Base-by-base conservation (phyloP, 1,139 yeast species). In the Torulaspora pretoriensis region DNA sequence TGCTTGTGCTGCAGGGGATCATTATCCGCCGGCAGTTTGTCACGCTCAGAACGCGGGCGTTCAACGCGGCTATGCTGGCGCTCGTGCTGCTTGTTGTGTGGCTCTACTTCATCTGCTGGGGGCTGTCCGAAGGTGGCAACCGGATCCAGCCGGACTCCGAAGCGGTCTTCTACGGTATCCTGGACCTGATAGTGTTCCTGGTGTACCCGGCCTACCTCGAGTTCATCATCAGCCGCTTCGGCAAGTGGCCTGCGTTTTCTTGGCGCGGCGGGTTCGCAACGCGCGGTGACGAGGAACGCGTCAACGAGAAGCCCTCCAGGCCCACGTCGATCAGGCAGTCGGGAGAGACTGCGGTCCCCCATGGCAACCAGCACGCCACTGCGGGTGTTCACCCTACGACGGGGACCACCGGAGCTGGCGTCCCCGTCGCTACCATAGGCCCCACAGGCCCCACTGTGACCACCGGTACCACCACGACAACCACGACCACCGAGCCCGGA, bases 41-140 rank as follows among this genome's bases (percentile, higher is more conserved):
- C 29, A 40, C 40, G 14, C 41, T 48, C 31, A 51, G 49, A 22
- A 46, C 52, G 17, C 48, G 53, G 30, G 52, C 47, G 17, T 43
- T 52, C 42, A 47, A 52, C 22, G 36, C 43, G 9, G 17, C 50
- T 3, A 35, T 54, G 30, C 45, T 48, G 33, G 35, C 48, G 22
- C 35, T 50, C 32, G 37, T 45, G 13, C 24, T 37, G 17, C 35
- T 54, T 23, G 46, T 57, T 33, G 52, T 76, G 68, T 59, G 77
- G 50, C 65, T 78, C 49, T 80, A 80, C 59, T 79, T 81, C 33
- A 64, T 81, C 50, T 63, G 69, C 43, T 81, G 85, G 85, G 85
- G 79, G 60, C 68, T 80, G 47, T 67, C 75, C 52, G 85, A 80
- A 56, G 87, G 86, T 69, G 85, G 85, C 63, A 80, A 80, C 58